Base-by-base conservation (phyloP, 306 rosid genomes). In the Oxytropis ochrocephala region DNA sequence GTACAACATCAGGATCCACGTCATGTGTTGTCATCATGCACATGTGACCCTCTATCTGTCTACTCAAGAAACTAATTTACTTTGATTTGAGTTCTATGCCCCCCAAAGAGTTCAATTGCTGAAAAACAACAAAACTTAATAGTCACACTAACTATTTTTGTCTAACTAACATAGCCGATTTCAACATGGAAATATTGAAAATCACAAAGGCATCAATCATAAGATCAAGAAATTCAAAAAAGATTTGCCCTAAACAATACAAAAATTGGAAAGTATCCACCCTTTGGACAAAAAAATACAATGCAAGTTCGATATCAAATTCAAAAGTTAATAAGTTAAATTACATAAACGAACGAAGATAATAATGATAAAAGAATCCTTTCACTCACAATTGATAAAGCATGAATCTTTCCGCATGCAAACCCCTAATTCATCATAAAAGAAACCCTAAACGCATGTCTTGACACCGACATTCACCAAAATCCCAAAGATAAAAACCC, bases 1-100 rank as follows among this genome's bases (percentile, higher is more conserved):
- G 84, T 63, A 77, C 78, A 48, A 91, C 89, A 63, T 94, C 99
- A 6, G 97, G 96, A 83, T 94, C 98, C 65, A 85, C 24, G 4
- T 90, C 75, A 79, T 77, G 76, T 0, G 88, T 49, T 55, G 74
- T 65, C 95, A 87, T 68, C 95, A 88, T 82, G 48, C 67, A 67
- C 80, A 68, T 72, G 78, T 67, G 60, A 69, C 69, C 57, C 70
- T 60, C 65, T 46, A 58, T 46, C 48, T 14, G 43, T 59, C 61
- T n/a, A 51, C 64, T 50, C 73, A 72, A 48, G 46, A 63, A 69
- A 80, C 69, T 60, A 63, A 78, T 69, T 73, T 51, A 50, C 5
- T 48, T 71, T 58, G 14, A 9, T 33, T 29, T 47, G 13, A 33
- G 12, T 56, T 2, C 8, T 60, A 61, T 39, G 46, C 75, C 74